Evolutionary conservation across 1,284 basidiomycete species (phyloP).

Genomic region (Cutaneotrichosporon sp.): DNA sequence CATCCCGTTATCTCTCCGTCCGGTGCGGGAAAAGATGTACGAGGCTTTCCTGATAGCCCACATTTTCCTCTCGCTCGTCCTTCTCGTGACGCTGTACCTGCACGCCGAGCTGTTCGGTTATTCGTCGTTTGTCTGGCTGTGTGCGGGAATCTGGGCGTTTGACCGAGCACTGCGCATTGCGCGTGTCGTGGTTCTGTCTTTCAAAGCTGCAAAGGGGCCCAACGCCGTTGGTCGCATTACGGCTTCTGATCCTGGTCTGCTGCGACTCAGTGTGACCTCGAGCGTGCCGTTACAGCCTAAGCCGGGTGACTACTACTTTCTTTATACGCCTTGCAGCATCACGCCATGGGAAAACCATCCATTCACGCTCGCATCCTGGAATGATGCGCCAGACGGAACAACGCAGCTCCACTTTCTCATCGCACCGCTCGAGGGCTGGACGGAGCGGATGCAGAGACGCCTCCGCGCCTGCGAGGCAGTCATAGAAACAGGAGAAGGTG

Average conservation of each 20-base stretch:
- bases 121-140: slow-evolving; percentile 24
- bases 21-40: slow-evolving; percentile 20
- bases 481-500: too few species aligned
- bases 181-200: slow-evolving; percentile 24
- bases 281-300: slow-evolving; percentile 16
- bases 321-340: slow-evolving; percentile 25
- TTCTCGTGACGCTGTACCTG: slow-evolving; percentile 22
- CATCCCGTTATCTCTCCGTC: slow-evolving; percentile 22
- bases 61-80: slow-evolving; percentile 25
- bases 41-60: slow-evolving; percentile 31
- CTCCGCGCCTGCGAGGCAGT: not conserved
- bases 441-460: slow-evolving; percentile 2
- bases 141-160: slow-evolving; percentile 26
- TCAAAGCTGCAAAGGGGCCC: slow-evolving; percentile 11
- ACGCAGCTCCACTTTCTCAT: slow-evolving; percentile 27
- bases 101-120: slow-evolving; percentile 26
- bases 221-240: slow-evolving; percentile 18
- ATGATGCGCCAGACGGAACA: not conserved
- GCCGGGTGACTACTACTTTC: slow-evolving; percentile 31
- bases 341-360: slow-evolving; percentile 34
- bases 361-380: slow-evolving; percentile 28
- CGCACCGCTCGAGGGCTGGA: slow-evolving; percentile 23
- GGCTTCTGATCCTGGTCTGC: slow-evolving; percentile 16
- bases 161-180: slow-evolving; percentile 27
- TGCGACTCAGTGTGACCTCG: slow-evolving; percentile 24